Conservation (phyloP, 2,329 filamentous ascomycete genomes). For the Diaporthe citrichinensis region DNA sequence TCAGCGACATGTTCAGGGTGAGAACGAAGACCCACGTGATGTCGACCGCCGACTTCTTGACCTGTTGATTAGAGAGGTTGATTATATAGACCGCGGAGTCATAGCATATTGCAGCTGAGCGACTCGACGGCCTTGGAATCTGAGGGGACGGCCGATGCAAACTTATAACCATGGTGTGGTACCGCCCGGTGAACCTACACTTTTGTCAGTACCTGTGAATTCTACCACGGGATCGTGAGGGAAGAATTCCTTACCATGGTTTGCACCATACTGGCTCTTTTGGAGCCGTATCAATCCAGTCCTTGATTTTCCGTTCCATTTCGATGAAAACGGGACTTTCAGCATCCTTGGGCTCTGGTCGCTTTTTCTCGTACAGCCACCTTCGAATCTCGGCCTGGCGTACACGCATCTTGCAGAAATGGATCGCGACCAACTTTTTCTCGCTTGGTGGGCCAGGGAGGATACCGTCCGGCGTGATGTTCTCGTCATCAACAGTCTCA, state of each 20-base stretch:
- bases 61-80: slow-evolving; percentile 83
- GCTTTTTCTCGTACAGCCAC: slow-evolving; percentile 87
- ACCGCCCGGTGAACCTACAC: slow-evolving; percentile 75
- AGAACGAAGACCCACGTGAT: slow-evolving; percentile 95
- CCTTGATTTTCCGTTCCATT: slow-evolving; percentile 83
- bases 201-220: slow-evolving; percentile 41
- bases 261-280: slow-evolving; percentile 80
- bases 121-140: slow-evolving; percentile 84
- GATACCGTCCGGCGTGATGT: slow-evolving; percentile 85
- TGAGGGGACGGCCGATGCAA: slow-evolving; percentile 94
- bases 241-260: slow-evolving; percentile 73
- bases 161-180: slow-evolving; percentile 90
- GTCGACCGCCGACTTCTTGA: slow-evolving; percentile 82
- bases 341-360: slow-evolving; percentile 81
- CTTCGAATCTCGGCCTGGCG: slow-evolving; percentile 90
- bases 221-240: slow-evolving; percentile 35
- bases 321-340: slow-evolving; percentile 87
- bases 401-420: slow-evolving; percentile 93
- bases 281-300: slow-evolving; percentile 85
- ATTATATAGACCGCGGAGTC: slow-evolving; percentile 88
- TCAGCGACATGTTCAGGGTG: slow-evolving; percentile 90
- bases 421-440: slow-evolving; percentile 90
- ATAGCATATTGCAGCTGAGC: slow-evolving; percentile 86
- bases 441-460: slow-evolving; percentile 79
- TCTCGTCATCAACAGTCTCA: slow-evolving; percentile 83